Evolutionary conservation across 139 green algal species (phyloP).

Genomic region (Chlamydomonas incerta): DNA sequence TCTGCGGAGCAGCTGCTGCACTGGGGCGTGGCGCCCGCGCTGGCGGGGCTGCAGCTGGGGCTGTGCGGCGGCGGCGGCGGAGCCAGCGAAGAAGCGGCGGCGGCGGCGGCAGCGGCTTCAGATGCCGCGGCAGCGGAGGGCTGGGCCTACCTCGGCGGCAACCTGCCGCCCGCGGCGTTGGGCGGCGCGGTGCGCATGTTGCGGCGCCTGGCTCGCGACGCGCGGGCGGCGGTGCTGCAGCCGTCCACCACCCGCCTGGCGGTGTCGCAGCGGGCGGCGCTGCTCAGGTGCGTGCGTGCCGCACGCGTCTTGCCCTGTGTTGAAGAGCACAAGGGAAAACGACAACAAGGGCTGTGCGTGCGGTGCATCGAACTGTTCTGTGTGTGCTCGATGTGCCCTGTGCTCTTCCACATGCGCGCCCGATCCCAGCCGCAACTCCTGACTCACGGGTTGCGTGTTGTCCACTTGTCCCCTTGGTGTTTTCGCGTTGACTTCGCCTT

Average conservation of each 20-base stretch:
- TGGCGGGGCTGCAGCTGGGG: too few species aligned
- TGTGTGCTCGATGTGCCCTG: too few species aligned
- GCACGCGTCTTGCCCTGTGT: not conserved
- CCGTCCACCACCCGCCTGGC: not conserved
- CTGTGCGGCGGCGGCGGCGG: too few species aligned
- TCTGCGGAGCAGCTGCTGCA: too few species aligned
- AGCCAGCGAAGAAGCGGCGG: too few species aligned
- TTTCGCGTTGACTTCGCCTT: too few species aligned
- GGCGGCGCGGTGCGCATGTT: not conserved
- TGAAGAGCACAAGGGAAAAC: not conserved
- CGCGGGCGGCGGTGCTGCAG: not conserved
- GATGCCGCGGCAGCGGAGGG: not conserved
- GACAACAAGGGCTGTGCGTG: not conserved
- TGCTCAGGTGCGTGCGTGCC: not conserved
- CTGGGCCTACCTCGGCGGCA: not conserved
- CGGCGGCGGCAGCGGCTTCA: too few species aligned
- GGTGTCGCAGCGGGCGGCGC: not conserved
- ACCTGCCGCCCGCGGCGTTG: not conserved
- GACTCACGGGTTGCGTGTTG: too few species aligned
- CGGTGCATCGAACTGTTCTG: not conserved
- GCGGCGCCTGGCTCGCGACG: conserved; percentile 4
- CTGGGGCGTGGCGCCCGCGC: too few species aligned
- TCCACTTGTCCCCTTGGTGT: too few species aligned
- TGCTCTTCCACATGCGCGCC: too few species aligned
- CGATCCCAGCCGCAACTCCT: too few species aligned